A percentile compares a stretch with the other conserved stretches of the same genome.
Conservation (phyloP, 495 filamentous ascomycete genomes). For the Aspergillus ostianus region DNA sequence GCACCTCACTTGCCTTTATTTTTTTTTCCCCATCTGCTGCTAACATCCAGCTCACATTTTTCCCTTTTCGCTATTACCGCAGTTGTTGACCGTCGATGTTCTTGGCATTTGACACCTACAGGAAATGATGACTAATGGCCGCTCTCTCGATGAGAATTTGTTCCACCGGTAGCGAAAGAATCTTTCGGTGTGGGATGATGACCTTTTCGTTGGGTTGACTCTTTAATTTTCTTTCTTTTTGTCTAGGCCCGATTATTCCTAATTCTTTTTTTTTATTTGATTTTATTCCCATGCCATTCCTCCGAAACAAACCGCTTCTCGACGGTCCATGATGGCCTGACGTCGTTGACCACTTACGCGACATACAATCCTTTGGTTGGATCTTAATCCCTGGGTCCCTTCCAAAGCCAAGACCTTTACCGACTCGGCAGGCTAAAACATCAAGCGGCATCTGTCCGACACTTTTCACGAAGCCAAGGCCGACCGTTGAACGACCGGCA, state of each 20-base stretch:
- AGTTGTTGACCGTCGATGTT: neutral
- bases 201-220: neutral
- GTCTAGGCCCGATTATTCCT: neutral
- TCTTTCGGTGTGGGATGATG: slow-evolving; percentile 1
- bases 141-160: neutral
- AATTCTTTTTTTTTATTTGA: neutral
- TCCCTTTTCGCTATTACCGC: neutral
- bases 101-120: slow-evolving; percentile 1
- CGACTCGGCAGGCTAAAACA: neutral
- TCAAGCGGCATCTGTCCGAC: neutral
- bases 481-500: slow-evolving; percentile 5
- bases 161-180: slow-evolving; percentile 4
- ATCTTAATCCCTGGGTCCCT: neutral
- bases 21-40: neutral
- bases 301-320: neutral
- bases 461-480: slow-evolving; percentile 1
- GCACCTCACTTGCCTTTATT: neutral
- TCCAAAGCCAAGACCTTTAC: neutral
- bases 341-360: neutral
- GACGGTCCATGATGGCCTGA: neutral
- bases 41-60: neutral
- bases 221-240: neutral
- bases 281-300: neutral
- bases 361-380: neutral
- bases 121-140: slow-evolving; percentile 1